Conservation (phyloP, 78 protist genomes). For the Paulinella micropora region DNA sequence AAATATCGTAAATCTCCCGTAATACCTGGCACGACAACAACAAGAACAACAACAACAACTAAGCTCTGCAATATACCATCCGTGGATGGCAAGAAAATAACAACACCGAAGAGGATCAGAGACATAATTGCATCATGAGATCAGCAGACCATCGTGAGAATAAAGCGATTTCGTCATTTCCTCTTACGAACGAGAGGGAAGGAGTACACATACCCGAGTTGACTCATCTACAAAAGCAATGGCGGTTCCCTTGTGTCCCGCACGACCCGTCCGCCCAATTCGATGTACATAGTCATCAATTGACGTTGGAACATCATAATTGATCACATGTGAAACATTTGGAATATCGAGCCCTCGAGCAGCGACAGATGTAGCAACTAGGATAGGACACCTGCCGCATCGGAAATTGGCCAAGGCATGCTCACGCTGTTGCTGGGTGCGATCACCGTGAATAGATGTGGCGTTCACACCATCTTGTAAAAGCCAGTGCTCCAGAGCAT, state of each 20-base stretch:
- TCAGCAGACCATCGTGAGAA: no score
- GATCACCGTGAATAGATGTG: slow-evolving; percentile 92
- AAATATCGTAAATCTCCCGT: no score
- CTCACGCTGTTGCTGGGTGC: slow-evolving; percentile 86
- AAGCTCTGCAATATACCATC: no score
- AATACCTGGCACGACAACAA: no score
- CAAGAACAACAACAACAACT: no score
- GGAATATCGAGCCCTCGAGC: slow-evolving; percentile 76
- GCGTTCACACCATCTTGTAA: slow-evolving; percentile 32
- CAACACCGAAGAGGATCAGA: no score
- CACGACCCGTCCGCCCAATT: slow-evolving; percentile 91
- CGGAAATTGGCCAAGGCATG: slow-evolving; percentile 55
- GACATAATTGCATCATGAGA: no score
- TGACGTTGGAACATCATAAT: slow-evolving; percentile 82
- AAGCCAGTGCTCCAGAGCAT: slow-evolving; percentile 63
- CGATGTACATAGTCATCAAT: slow-evolving; percentile 90
- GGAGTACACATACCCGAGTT: no score
- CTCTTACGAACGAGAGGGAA: no score
- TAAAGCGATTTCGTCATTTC: no score
- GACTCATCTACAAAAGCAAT: slow-evolving; percentile 49
- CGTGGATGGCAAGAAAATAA: no score
- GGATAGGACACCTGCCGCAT: slow-evolving; percentile 43
- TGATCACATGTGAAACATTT: slow-evolving; percentile 73
- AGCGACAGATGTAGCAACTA: slow-evolving; percentile 87
- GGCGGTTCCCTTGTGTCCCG: slow-evolving; percentile 63